Percentiles rank a stretch among this genome's conserved stretches.
Conservation (phyloP, 139 green algal species). For the Picochlorum sp. region DNA sequence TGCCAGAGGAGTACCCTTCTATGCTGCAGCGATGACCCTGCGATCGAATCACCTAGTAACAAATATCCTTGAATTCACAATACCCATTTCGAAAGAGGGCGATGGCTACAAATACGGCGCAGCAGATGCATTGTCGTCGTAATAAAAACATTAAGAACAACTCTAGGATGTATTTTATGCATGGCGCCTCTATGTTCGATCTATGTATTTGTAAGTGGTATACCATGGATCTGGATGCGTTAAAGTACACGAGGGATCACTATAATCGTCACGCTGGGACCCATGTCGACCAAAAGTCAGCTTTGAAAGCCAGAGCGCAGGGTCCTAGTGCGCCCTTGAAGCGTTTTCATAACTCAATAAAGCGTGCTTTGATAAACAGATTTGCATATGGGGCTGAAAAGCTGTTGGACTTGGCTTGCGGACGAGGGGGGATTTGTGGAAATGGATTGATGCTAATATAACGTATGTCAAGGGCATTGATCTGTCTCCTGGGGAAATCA, state of each 20-base stretch:
- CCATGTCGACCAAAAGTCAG: conserved; percentile 30
- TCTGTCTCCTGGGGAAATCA: conserved; percentile 68
- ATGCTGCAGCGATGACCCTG: no score
- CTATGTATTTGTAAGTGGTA: no score
- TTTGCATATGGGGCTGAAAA: conserved; percentile 51
- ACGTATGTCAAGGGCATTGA: conserved; percentile 73
- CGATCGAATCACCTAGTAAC: no score
- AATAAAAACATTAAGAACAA: no score
- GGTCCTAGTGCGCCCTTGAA: conserved; percentile 66
- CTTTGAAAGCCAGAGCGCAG: conserved; percentile 38
- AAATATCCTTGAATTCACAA: no score
- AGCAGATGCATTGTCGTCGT: no score
- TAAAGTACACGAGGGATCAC: conserved; percentile 36
- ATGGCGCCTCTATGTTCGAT: no score
- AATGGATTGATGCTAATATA: conserved; percentile 69
- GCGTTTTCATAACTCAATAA: conserved; percentile 86
- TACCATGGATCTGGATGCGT: conserved; percentile 22
- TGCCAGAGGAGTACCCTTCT: no score
- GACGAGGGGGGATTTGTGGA: conserved; percentile 78
- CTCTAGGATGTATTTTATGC: no score
- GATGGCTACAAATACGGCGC: no score
- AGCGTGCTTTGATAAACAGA: conserved; percentile 50
- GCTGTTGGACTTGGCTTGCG: conserved; percentile 83
- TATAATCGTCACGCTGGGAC: conserved; percentile 39
- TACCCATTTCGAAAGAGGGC: no score